phyloP scores from a whole-genome alignment of 225 moss, liverwort and hornwort genomes.

The Asterella californica region DNA sequence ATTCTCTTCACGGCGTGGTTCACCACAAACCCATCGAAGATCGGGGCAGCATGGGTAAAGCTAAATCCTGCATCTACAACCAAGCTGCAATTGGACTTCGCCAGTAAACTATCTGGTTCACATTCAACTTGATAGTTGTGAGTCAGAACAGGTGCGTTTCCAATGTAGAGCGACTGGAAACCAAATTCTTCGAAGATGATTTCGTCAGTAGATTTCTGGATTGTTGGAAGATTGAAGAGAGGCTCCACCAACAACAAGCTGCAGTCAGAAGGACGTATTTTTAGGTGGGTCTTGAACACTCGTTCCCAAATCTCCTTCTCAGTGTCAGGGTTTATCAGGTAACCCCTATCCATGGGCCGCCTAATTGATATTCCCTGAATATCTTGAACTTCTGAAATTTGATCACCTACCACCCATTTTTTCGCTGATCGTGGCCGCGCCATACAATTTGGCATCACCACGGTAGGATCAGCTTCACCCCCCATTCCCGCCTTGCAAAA shows the following conservation, averaged over 20 bases:
- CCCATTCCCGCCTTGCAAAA: slow-evolving; percentile 91
- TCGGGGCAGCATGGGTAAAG: slow-evolving; percentile 88
- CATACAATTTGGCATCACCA: slow-evolving; percentile 81
- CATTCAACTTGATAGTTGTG: slow-evolving; percentile 65
- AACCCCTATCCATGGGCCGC: slow-evolving; percentile 86
- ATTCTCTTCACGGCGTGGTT: slow-evolving; percentile 73
- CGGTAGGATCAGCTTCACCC: slow-evolving; percentile 57
- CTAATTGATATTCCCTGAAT: slow-evolving; percentile 82
- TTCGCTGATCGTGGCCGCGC: slow-evolving; percentile 64
- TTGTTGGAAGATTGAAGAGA: slow-evolving; percentile 77
- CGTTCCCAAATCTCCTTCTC: slow-evolving; percentile 95
- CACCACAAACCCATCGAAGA: slow-evolving; percentile 71
- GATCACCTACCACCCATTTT: slow-evolving; percentile 77
- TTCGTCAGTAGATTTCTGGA: slow-evolving; percentile 83
- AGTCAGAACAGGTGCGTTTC: slow-evolving; percentile 72
- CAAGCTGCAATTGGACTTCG: slow-evolving; percentile 73
- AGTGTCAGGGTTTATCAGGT: slow-evolving; percentile 70
- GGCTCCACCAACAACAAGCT: slow-evolving; percentile 89
- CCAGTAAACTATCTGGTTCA: slow-evolving; percentile 58
- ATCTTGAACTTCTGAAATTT: slow-evolving; percentile 67
- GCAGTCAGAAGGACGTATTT: slow-evolving; percentile 74
- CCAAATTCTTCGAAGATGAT: slow-evolving; percentile 95
- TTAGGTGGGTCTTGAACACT: slow-evolving; percentile 72
- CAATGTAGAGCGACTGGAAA: slow-evolving; percentile 77
- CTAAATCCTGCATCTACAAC: slow-evolving; percentile 95